Conservation (phyloP, 1,284 basidiomycete species). For the Stereum hirsutum region DNA sequence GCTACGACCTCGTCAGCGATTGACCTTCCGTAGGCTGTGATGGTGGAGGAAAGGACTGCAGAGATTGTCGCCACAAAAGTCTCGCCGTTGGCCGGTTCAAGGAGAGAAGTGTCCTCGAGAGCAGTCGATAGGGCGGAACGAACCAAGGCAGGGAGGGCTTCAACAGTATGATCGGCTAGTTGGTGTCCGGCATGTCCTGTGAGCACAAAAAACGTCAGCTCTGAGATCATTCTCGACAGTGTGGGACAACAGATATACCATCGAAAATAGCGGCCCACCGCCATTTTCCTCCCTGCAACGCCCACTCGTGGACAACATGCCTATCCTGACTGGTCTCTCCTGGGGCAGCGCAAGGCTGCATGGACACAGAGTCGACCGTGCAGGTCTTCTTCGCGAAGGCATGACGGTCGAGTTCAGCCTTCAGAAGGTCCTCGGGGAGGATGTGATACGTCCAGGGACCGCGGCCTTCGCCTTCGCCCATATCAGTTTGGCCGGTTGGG, state of each 20-base stretch:
- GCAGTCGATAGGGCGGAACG: conserved; percentile 7
- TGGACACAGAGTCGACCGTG: conserved; percentile 15
- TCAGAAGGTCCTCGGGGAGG: conserved; percentile 9
- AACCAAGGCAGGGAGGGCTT: conserved; percentile 9
- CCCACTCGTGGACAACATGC: conserved; percentile 18
- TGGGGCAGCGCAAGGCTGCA: conserved; percentile 19
- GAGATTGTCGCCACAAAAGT: neutral
- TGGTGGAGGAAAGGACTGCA: neutral
- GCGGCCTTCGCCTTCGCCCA: neutral
- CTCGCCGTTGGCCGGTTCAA: neutral
- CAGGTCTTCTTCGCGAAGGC: conserved; percentile 7
- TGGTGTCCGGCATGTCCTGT: conserved; percentile 21
- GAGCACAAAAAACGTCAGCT: neutral
- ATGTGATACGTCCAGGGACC: conserved; percentile 1
- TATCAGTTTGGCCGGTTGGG: too few relatives aligned
- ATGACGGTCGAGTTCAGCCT: conserved; percentile 10
- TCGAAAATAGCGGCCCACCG: conserved; percentile 22
- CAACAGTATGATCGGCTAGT: conserved; percentile 14
- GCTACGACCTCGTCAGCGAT: conserved; percentile 21
- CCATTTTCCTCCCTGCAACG: conserved; percentile 16
- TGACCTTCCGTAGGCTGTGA: conserved; percentile 22
- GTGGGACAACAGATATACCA: conserved; percentile 11
- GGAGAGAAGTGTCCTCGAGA: conserved; percentile 9
- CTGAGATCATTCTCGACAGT: neutral
- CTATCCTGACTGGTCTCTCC: conserved; percentile 19